phyloP scores from a whole-genome alignment of 2,329 filamentous ascomycete species.

The Pseudogymnoascus sp. region DNA sequence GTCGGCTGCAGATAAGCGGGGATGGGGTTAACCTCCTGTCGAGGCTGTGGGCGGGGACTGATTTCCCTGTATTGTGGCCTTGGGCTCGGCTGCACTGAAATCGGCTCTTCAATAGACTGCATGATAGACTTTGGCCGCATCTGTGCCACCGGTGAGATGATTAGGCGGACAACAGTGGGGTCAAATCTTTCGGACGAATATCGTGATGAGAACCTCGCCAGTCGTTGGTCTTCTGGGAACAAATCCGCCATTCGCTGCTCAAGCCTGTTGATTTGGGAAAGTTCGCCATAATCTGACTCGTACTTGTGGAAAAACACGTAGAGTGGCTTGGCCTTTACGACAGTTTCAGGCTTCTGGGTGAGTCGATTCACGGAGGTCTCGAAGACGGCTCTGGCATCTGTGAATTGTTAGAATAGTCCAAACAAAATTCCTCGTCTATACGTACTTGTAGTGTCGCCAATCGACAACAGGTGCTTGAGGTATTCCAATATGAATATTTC shows the following conservation, averaged over 20 bases:
- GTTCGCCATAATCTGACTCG: slow-evolving; percentile 87
- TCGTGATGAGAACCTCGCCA: slow-evolving; percentile 67
- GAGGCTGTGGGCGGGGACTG: slow-evolving; percentile 26
- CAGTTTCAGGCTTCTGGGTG: slow-evolving; percentile 64
- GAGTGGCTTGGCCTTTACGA: slow-evolving; percentile 70
- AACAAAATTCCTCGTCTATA: slow-evolving; percentile 16
- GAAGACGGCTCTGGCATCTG: slow-evolving; percentile 90
- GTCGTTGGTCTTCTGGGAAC: slow-evolving; percentile 78
- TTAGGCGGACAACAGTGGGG: slow-evolving; percentile 69
- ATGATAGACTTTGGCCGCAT: slow-evolving; percentile 57
- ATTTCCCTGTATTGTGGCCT: slow-evolving; percentile 20
- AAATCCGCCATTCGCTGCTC: slow-evolving; percentile 89
- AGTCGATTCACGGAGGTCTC: slow-evolving; percentile 86
- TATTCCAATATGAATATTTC: slow-evolving; percentile 93
- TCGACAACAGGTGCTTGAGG: slow-evolving; percentile 84
- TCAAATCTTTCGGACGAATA: slow-evolving; percentile 71
- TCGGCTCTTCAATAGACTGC: slow-evolving; percentile 45
- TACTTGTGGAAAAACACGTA: slow-evolving; percentile 93
- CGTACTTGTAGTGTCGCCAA: slow-evolving; percentile 89
- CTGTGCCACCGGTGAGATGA: slow-evolving; percentile 74
- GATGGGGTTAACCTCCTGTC: slow-evolving; percentile 26
- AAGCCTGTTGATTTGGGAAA: slow-evolving; percentile 81
- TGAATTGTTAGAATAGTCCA: slow-evolving; percentile 16
- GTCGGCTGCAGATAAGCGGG: slow-evolving; percentile 24
- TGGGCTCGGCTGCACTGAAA: slow-evolving; percentile 39